Evolutionary conservation across 164 flowering plant species (phyloP).

Genomic region (Vitis labrusca): DNA sequence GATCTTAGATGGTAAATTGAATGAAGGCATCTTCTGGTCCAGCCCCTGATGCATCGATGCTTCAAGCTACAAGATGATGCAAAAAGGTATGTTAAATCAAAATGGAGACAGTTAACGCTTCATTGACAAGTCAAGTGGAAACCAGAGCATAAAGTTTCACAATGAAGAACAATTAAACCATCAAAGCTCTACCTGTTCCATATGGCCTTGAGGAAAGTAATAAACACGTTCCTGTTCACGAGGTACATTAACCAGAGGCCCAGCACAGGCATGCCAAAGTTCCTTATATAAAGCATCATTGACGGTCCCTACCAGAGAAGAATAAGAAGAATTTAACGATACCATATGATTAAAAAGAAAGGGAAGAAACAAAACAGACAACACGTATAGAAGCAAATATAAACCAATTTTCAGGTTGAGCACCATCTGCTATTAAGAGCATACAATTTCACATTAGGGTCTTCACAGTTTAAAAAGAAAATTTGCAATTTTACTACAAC

Average conservation of each 20-base stretch:
- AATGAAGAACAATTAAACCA: background rate
- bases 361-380: too few relatives aligned
- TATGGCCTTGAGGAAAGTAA: conserved; percentile 1
- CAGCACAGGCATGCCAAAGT: conserved; percentile 6
- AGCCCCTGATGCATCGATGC: conserved; percentile 2
- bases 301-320: background rate
- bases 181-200: conserved; percentile 4
- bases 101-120: too few relatives aligned
- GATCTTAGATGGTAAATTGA: conserved; percentile 19
- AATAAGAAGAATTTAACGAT: background rate
- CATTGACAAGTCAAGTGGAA: too few relatives aligned
- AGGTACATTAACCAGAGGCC: background rate
- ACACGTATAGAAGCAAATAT: too few relatives aligned
- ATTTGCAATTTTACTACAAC: too few relatives aligned
- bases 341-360: background rate
- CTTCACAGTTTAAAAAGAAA: too few relatives aligned
- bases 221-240: background rate
- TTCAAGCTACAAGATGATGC: too few relatives aligned
- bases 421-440: too few relatives aligned
- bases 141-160: background rate
- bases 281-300: conserved; percentile 5
- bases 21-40: conserved; percentile 20
- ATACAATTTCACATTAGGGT: too few relatives aligned
- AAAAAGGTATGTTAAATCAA: too few relatives aligned
- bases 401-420: too few relatives aligned